Conservation (phyloP, 2,329 filamentous ascomycete genomes). For the Aspergillus spinulosporus region DNA sequence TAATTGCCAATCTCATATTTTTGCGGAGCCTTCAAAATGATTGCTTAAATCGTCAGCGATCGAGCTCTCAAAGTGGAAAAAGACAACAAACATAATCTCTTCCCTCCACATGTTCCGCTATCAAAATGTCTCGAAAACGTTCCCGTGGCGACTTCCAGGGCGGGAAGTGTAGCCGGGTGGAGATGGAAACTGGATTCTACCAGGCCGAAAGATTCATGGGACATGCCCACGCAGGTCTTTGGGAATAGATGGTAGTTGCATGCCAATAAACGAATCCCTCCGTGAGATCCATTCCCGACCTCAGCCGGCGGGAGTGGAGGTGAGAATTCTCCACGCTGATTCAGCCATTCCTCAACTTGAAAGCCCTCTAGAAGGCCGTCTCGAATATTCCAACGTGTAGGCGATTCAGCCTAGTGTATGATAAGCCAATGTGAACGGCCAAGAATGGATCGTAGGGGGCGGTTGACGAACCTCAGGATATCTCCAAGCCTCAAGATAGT, state of each 20-base stretch:
- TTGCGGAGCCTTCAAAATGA: slow-evolving; percentile 9
- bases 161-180: background rate
- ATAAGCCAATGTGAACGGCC: background rate
- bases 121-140: slow-evolving; percentile 2
- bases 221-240: background rate
- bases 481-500: slow-evolving; percentile 1
- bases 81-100: background rate
- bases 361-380: background rate
- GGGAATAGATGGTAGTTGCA: slow-evolving; percentile 2
- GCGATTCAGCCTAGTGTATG: background rate
- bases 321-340: background rate
- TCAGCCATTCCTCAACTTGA: slow-evolving; percentile 1
- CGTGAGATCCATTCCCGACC: background rate
- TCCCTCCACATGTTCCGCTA: background rate
- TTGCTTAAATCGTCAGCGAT: background rate
- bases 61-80: background rate
- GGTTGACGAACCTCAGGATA: background rate
- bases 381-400: slow-evolving; percentile 4
- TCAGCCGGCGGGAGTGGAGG: background rate
- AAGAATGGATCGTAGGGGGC: background rate
- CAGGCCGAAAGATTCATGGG: background rate
- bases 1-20: slow-evolving; percentile 13
- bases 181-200: background rate
- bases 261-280: slow-evolving; percentile 3
- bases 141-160: background rate